These are phyloP conservation scores for Mentha longifolia DNA, from an alignment of 257 asterid genomes.

Conservation along the genomic window DNA sequence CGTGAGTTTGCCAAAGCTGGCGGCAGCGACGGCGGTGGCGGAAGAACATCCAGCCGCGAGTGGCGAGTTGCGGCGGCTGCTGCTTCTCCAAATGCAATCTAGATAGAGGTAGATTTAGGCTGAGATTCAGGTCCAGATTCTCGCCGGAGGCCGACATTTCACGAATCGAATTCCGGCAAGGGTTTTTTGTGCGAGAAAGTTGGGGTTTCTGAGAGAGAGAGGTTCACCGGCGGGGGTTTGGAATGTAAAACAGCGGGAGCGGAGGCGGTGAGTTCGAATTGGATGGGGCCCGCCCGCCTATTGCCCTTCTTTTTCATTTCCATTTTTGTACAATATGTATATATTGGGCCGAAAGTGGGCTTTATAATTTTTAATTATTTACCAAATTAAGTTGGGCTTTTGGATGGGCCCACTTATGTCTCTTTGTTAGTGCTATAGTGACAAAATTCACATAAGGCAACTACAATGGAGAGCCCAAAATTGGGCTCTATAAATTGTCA, in stretches of 20 bases:
- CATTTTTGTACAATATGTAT: not conserved
- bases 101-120: constrained; percentile 44
- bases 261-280: constrained; percentile 52
- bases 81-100: constrained; percentile 37
- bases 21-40: constrained; percentile 19
- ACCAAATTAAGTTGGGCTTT: not conserved
- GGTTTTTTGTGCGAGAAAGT: no score
- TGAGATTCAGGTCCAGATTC: constrained; percentile 50
- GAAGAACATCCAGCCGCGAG: constrained; percentile 26
- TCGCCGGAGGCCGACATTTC: constrained; percentile 50
- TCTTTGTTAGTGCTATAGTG: not conserved
- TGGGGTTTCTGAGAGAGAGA: not conserved
- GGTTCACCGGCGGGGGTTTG: constrained; percentile 19
- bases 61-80: constrained; percentile 19
- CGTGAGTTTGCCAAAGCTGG: not conserved
- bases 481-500: no score
- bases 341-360: not conserved
- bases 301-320: constrained; percentile 22
- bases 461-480: no score
- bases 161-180: not conserved
- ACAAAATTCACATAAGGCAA: not conserved
- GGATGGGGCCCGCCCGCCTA: constrained; percentile 35
- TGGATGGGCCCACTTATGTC: constrained; percentile 11
- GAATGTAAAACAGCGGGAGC: constrained; percentile 44
- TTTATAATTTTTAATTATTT: not conserved